Evolutionary conservation across 2,329 filamentous ascomycete species (phyloP).

Genomic region (Ceratocystis huliohia): DNA sequence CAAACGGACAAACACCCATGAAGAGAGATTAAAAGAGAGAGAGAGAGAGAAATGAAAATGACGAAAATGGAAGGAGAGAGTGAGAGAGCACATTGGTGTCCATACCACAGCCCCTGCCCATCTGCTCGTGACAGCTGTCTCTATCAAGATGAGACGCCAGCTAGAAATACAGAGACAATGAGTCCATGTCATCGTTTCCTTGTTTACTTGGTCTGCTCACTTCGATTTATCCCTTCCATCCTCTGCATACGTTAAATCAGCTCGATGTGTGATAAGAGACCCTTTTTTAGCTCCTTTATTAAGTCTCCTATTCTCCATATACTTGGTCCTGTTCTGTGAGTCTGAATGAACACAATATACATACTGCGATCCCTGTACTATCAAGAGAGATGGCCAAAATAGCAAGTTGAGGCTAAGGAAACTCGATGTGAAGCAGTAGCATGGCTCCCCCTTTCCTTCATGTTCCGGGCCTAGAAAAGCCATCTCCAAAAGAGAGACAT

Average conservation of each 20-base stretch:
- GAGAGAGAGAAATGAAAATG: neutral
- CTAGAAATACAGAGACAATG: neutral
- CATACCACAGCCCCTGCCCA: neutral
- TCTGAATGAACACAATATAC: neutral
- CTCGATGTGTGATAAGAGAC: too few species aligned
- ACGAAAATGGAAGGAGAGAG: neutral
- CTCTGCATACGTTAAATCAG: neutral
- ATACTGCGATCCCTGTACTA: neutral
- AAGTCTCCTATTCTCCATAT: conserved; percentile 4
- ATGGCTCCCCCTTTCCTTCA: neutral
- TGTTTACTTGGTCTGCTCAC: too few species aligned
- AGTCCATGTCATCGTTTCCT: neutral
- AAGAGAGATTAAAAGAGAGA: too few species aligned
- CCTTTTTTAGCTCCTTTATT: neutral
- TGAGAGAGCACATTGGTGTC: neutral
- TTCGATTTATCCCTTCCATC: neutral
- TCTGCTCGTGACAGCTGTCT: neutral
- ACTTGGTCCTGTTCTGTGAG: neutral
- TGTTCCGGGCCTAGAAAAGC: neutral
- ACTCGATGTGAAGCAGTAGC: conserved; percentile 6
- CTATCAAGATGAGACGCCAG: conserved; percentile 6
- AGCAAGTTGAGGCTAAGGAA: conserved; percentile 9
- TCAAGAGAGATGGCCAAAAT: neutral
- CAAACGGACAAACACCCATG: too few species aligned
- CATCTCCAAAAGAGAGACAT: neutral